Evolutionary conservation across 2,329 filamentous ascomycete genomes (phyloP).

Genomic region (Sphaerulina musiva): DNA sequence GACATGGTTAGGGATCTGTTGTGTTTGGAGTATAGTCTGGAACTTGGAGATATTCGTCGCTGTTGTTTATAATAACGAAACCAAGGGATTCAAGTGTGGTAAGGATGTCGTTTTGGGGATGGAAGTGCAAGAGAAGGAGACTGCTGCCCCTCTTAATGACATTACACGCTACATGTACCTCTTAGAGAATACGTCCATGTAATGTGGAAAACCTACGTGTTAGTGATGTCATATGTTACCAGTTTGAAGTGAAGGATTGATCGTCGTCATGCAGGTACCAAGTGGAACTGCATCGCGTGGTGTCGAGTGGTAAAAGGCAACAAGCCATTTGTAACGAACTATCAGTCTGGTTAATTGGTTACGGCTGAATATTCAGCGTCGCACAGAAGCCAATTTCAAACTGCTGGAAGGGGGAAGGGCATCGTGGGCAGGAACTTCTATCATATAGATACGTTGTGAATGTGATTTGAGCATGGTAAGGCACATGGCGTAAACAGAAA

Average conservation of each 20-base stretch:
- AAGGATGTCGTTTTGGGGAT: too few relatives aligned
- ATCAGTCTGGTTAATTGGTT: too few relatives aligned
- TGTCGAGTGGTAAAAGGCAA: background rate
- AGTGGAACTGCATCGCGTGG: background rate
- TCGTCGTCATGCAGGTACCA: slow-evolving; percentile 9
- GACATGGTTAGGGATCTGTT: slow-evolving; percentile 36
- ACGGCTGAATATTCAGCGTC: too few relatives aligned
- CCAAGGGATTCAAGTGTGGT: too few relatives aligned
- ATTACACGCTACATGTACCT: background rate
- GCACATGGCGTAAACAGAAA: background rate
- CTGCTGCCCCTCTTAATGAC: too few relatives aligned
- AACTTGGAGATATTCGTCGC: background rate
- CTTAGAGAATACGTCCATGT: background rate
- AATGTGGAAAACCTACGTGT: background rate
- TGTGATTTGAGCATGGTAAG: background rate
- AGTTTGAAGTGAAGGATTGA: background rate
- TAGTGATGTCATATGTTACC: slow-evolving; percentile 6
- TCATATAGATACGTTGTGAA: background rate
- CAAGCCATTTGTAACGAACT: background rate
- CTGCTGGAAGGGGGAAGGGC: too few relatives aligned
- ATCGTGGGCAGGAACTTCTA: background rate
- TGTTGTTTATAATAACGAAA: background rate
- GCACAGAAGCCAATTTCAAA: too few relatives aligned
- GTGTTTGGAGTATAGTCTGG: background rate
- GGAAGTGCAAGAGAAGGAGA: too few relatives aligned